Base-by-base conservation (phyloP, 805 yeast genomes). In the Pichia ethanolica region DNA sequence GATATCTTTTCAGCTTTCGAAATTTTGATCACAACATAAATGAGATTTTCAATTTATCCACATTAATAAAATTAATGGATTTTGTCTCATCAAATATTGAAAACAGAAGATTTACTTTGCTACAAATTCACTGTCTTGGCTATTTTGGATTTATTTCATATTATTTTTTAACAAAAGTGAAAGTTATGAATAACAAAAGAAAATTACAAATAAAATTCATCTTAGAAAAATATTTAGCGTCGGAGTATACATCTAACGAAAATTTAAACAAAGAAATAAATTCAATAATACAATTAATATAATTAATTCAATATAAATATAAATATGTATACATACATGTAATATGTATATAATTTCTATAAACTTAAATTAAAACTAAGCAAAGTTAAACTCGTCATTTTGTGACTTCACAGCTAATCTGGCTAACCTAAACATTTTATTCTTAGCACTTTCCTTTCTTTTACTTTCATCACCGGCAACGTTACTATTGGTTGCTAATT, bases 361-460 rank as follows among this genome's bases (percentile, higher is more conserved):
- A 30, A 6, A 30, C 9, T 30, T 3, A 13, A 27, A 33, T 28
- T 11, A 28, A 41, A 13, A 42, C 50, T 46, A 59, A 50, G 61
- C 58, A 53, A 71, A 83, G 63, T 89, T 88, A 63, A 89, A 89
- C 69, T 89, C 97, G 54, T 78, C 79, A 47, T 77, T 77, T 40
- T 72, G 69, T n/a, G 83, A 71, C 56, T 75, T 79, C 9, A 81
- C 82, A 5, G 87, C 82, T 73, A 75, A 65, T 59, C 77, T 75
- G 9, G 97, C 96, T 75, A 82, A 69, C 53, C 88, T 73, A 59
- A 85, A 72, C 89, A 89, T 78, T 63, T 80, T 82, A 60, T 80
- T 81, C 63, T 79, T 80, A 1, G 86, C 81, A 63, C 82, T 84
- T 61, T 82, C 86, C 59, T 81, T 82, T 61, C 71, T 72, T 50